Evolutionary conservation across 2,329 filamentous ascomycete species (phyloP), one percentile per base, ranked within the genome.

Genomic region (Colletotrichum tropicale): DNA sequence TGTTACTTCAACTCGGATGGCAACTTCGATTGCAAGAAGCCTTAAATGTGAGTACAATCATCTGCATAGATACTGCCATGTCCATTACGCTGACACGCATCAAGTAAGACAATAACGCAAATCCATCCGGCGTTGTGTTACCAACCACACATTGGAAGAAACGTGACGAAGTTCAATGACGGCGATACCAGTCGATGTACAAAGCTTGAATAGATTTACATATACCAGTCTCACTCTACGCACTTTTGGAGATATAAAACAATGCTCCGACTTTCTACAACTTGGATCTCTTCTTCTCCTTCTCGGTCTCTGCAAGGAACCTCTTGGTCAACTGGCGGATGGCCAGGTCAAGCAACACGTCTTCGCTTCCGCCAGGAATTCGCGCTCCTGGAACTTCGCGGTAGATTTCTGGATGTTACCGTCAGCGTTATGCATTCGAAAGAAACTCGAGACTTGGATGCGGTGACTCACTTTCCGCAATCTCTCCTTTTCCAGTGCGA

Each of bases 401-500:
- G 36, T 82, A 81, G 6, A 82, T 80, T 58, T 80, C 79, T 80
- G 66, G 5, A 30, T 2, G 12, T 13, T 24, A 58, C 4, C 3
- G 9, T 62, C 12, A 80, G 32, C 64, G 65, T 76, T 70, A 21
- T 64, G 55, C 70, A 60, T 6, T 21, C 56, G 3, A 30, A n/a
- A n/a, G n/a, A n/a, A n/a, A n/a, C n/a, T n/a, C n/a, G n/a, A n/a
- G n/a, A 34, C 32, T 36, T 48, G 43, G 13, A 52, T 6, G n/a
- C 21, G 43, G 4, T 24, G 15, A 91, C 90, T 88, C 86, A 91
- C 93, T 90, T 83, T 95, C 93, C 36, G 91, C 89, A 77, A 94
- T 85, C 83, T 94, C 93, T 24, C 94, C 94, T 82, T 93, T 91
- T 1, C 94, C 94, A 15, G 88, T 89, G 76, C 89, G 89, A 1